phyloP scores from a whole-genome alignment of 441 rosid genomes.

The Monsonia emarginata region DNA sequence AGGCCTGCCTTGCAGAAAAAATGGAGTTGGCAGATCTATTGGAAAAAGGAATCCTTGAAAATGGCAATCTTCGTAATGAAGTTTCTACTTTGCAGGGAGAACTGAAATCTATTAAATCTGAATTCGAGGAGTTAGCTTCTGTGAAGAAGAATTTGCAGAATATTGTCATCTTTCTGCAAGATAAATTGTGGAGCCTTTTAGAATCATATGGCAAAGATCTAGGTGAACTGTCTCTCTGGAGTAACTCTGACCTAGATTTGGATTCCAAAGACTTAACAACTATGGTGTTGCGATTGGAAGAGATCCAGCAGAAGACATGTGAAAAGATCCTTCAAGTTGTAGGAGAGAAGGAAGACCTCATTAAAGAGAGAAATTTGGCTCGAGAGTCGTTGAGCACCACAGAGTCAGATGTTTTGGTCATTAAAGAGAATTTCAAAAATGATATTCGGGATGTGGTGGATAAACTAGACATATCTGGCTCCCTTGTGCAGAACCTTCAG shows the following conservation, averaged over 20 bases:
- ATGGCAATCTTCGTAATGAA: background rate
- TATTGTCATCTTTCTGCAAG: constrained; percentile 29
- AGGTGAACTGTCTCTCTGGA: constrained; percentile 25
- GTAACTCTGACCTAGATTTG: constrained; percentile 29
- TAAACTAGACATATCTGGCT: constrained; percentile 42
- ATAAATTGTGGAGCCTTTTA: constrained; percentile 36
- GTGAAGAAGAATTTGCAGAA: constrained; percentile 44
- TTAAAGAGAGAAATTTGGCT: constrained; percentile 42
- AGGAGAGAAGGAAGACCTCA: constrained; percentile 45
- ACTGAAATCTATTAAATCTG: constrained; percentile 7
- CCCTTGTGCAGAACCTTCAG: constrained; percentile 52
- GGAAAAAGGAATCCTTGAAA: constrained; percentile 3
- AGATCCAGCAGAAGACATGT: constrained; percentile 42
- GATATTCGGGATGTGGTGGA: constrained; percentile 34
- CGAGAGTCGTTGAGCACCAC: constrained; percentile 30
- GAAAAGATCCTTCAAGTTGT: constrained; percentile 40
- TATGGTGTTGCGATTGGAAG: constrained; percentile 38
- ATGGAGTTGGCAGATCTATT: constrained; percentile 3
- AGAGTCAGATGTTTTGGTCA: constrained; percentile 37
- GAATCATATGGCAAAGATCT: constrained; percentile 32
- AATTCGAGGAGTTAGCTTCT: constrained; percentile 30
- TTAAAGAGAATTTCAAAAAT: constrained; percentile 50
- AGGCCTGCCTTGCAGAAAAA: constrained; percentile 5
- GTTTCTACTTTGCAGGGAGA: constrained; percentile 4
- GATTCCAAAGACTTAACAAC: constrained; percentile 35